Conservation (phyloP, 495 filamentous ascomycete species). For the Penicillium angulare region DNA sequence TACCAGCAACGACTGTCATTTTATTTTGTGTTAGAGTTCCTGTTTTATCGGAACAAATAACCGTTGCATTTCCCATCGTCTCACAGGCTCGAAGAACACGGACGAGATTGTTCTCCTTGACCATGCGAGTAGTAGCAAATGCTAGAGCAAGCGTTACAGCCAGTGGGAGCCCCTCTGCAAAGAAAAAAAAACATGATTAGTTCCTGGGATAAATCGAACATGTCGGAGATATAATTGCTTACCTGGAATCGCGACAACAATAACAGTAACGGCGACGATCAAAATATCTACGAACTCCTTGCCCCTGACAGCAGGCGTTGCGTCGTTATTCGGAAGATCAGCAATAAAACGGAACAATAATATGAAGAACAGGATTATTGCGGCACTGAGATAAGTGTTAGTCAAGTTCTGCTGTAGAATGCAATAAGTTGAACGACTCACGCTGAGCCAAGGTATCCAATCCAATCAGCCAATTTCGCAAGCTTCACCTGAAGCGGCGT, state of each 20-base stretch:
- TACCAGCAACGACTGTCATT: slow-evolving; percentile 68
- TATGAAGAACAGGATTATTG: slow-evolving; percentile 61
- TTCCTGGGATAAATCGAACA: neutral
- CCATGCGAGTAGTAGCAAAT: slow-evolving; percentile 67
- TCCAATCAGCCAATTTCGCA: slow-evolving; percentile 62
- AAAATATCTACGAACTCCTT: slow-evolving; percentile 65
- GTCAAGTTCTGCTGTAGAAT: neutral
- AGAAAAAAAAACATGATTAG: no score
- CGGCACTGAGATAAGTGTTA: slow-evolving; percentile 40
- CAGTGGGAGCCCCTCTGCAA: slow-evolving; percentile 59
- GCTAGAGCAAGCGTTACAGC: slow-evolving; percentile 69
- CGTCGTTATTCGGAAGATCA: slow-evolving; percentile 47
- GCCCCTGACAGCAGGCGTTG: slow-evolving; percentile 54
- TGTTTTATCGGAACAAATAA: slow-evolving; percentile 70
- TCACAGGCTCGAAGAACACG: slow-evolving; percentile 65
- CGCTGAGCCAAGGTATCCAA: slow-evolving; percentile 53
- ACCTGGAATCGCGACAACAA: slow-evolving; percentile 68
- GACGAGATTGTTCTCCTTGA: slow-evolving; percentile 69
- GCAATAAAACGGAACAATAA: slow-evolving; percentile 61
- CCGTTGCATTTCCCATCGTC: slow-evolving; percentile 71
- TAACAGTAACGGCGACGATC: slow-evolving; percentile 67
- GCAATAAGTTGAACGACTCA: no score
- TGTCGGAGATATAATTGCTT: slow-evolving; percentile 5
- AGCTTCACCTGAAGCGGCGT: slow-evolving; percentile 66
- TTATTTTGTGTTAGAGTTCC: slow-evolving; percentile 71